Conservation (phyloP, 208 protist species). For the Crithidia mellificae region DNA sequence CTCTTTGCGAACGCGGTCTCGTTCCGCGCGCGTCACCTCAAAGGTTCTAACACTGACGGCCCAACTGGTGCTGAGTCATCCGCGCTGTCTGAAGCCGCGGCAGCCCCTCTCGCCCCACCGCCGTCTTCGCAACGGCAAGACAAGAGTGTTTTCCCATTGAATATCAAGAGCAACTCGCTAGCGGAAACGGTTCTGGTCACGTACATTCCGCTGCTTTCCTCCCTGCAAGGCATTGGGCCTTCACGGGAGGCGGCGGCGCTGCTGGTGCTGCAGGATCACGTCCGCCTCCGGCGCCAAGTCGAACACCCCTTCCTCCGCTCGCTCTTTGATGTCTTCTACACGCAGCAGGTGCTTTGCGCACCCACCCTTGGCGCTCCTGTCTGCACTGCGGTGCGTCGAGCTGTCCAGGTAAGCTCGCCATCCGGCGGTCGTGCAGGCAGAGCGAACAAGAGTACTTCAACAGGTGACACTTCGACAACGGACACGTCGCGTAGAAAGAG, state of each 20-base stretch:
- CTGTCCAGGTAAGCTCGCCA: not conserved
- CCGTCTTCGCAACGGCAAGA: not conserved
- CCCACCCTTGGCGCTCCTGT: not conserved
- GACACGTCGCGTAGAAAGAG: no score
- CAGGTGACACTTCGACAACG: not conserved
- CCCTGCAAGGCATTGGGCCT: slow-evolving; percentile 7
- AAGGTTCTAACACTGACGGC: not conserved
- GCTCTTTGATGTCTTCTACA: slow-evolving; percentile 31
- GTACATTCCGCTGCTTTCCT: slow-evolving; percentile 27
- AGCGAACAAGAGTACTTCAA: no score
- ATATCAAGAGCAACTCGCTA: not conserved
- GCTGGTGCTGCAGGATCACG: slow-evolving; percentile 7
- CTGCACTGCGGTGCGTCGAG: not conserved
- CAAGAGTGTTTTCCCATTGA: not conserved
- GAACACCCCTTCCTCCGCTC: slow-evolving; percentile 28
- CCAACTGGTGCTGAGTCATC: not conserved
- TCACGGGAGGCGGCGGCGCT: slow-evolving; percentile 12
- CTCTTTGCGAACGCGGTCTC: slow-evolving; percentile 18
- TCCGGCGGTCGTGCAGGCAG: not conserved
- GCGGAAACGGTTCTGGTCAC: slow-evolving; percentile 15
- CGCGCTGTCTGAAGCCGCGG: not conserved
- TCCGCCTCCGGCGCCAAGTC: slow-evolving; percentile 22
- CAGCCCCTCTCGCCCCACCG: no score
- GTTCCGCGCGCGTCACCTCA: slow-evolving; percentile 16
- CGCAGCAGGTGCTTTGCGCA: not conserved